phyloP scores from a whole-genome alignment of 2,329 filamentous ascomycete species.

The Fusarium multiceps region DNA sequence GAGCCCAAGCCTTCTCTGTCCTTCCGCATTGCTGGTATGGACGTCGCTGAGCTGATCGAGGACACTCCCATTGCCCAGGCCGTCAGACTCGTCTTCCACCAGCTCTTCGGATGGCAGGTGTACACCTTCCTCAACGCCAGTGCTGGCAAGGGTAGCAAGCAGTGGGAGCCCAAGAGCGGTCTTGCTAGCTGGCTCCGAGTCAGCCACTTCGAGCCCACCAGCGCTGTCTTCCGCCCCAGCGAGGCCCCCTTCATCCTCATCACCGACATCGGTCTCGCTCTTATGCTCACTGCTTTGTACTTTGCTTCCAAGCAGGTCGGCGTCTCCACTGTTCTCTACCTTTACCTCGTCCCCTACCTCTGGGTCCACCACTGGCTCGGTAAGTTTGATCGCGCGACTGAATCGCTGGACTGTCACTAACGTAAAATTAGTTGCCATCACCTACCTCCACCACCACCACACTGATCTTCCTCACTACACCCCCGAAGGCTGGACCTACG shows the following conservation, averaged over 20 bases:
- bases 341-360: constrained; percentile 73
- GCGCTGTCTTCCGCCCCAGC: constrained; percentile 68
- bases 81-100: constrained; percentile 67
- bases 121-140: constrained; percentile 72
- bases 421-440: constrained; percentile 70
- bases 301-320: constrained; percentile 64
- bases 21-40: constrained; percentile 53
- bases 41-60: constrained; percentile 67
- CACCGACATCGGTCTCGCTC: constrained; percentile 69
- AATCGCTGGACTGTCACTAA: constrained; percentile 10
- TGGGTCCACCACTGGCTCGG: constrained; percentile 79
- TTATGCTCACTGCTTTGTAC: constrained; percentile 64
- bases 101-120: constrained; percentile 72
- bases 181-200: constrained; percentile 55
- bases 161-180: constrained; percentile 51
- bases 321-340: constrained; percentile 64
- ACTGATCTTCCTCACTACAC: constrained; percentile 55
- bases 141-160: constrained; percentile 60
- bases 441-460: constrained; percentile 80
- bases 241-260: constrained; percentile 68
- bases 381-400: constrained; percentile 48
- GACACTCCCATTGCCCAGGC: constrained; percentile 70
- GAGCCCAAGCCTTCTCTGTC: constrained; percentile 51
- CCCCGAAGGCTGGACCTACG: constrained; percentile 68
- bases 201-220: constrained; percentile 71